Evolutionary conservation across 129 eudicot species (phyloP), one percentile per base, ranked within the genome.

Genomic region (Escallonia herrerae): DNA sequence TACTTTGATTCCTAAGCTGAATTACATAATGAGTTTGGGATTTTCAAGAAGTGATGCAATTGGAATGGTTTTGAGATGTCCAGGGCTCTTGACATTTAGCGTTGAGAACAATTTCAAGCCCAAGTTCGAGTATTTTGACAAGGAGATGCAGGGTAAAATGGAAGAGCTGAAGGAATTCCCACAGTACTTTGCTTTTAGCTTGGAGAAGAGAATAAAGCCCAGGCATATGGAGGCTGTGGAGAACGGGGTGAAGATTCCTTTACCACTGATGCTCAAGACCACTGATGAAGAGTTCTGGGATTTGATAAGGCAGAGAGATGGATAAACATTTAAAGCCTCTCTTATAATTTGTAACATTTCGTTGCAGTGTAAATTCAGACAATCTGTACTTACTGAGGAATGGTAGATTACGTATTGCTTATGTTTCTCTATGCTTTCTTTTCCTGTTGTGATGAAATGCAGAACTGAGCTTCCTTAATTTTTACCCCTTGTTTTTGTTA

Each of bases 121-220:
- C 0, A 94, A 94, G 63, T 80, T 89, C 3, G 87, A 89, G 65
- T 94, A 74, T 62, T 89, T 86, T 61, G 66, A 44, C 2, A 64
- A 63, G 67, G 90, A 75, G 8, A 94, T 94, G 97, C 65, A 68
- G 57, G 83, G 99, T 15, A 63, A 56, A 46, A 65, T 82, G 90
- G 76, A 69, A 53, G 99, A 86, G 15, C 57, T 94, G 83, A 84
- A 80, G 63, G 80, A 77, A 15, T 94, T 89, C 58, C 99, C 99
- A 15, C 95, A 89, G 76, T 94, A 89, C 65, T 94, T 94, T 60
- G 78, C 96, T 6, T 94, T 89, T 60, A 94, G 96, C 65, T 80
- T 94, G 96, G 99, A 89, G 73, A 94, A 94, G 52, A 82, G 99
- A 74, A 94, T 94, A 8, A 82, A 81, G 81, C 90, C 91, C 2